Evolutionary conservation across 2,329 filamentous ascomycete genomes (phyloP).

Genomic region (Fusarium sp.): DNA sequence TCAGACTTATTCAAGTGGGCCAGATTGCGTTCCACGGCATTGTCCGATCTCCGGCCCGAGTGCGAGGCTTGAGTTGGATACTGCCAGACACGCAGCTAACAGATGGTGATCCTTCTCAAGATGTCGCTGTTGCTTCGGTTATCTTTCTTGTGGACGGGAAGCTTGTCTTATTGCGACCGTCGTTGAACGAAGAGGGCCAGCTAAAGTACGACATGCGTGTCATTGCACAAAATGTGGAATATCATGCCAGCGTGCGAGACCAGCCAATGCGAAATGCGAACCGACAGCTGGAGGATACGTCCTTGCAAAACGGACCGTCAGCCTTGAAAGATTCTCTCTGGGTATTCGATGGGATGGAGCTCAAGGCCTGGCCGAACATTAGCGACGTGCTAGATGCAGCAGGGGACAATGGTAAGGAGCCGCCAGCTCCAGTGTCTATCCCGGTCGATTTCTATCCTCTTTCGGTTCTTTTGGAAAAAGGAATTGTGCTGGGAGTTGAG

Average conservation of each 20-base stretch:
- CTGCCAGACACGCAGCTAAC: slow-evolving; percentile 87
- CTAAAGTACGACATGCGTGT: slow-evolving; percentile 99
- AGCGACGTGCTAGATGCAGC: slow-evolving; percentile 81
- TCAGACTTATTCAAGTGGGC: slow-evolving; percentile 89
- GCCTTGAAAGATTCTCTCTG: slow-evolving; percentile 86
- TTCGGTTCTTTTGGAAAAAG: slow-evolving; percentile 86
- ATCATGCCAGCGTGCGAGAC: slow-evolving; percentile 91
- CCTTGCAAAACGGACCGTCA: slow-evolving; percentile 48
- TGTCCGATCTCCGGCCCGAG: slow-evolving; percentile 89
- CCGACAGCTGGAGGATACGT: slow-evolving; percentile 39
- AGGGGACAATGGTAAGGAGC: slow-evolving; percentile 70
- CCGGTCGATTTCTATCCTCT: slow-evolving; percentile 95
- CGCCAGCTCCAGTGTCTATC: slow-evolving; percentile 78
- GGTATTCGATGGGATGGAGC: slow-evolving; percentile 88
- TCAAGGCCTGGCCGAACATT: slow-evolving; percentile 90
- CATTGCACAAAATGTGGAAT: slow-evolving; percentile 95
- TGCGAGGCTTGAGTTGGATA: slow-evolving; percentile 95
- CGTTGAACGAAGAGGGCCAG: slow-evolving; percentile 80
- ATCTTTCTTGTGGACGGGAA: slow-evolving; percentile 98
- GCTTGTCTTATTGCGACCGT: slow-evolving; percentile 88
- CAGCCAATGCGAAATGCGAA: slow-evolving; percentile 62
- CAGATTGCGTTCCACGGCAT: slow-evolving; percentile 98
- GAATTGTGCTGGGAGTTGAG: slow-evolving; percentile 89
- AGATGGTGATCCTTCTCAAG: slow-evolving; percentile 93
- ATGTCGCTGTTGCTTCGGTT: slow-evolving; percentile 92